A percentile compares a stretch with the other conserved stretches of the same genome.
Conservation (phyloP, 1,284 basidiomycete genomes). For the Leccinum colubrinum region DNA sequence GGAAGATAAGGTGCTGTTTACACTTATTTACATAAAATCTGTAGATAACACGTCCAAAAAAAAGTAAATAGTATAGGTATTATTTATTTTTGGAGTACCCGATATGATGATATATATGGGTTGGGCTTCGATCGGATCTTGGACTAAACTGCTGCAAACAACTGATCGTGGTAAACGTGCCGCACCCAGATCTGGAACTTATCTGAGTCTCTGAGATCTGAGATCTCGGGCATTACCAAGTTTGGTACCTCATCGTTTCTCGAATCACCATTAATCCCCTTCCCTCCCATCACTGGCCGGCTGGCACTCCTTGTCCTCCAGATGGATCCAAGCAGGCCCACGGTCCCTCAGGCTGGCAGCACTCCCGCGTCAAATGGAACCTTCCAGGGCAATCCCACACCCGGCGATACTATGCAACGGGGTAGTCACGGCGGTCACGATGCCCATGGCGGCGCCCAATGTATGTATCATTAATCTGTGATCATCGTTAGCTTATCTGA, state of each 20-base stretch:
- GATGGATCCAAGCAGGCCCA: background rate
- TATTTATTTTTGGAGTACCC: too few species aligned
- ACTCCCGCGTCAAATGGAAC: background rate
- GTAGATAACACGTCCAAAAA: too few species aligned
- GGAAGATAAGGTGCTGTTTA: too few species aligned
- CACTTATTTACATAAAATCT: too few species aligned
- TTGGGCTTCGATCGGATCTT: too few species aligned
- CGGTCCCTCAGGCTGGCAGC: background rate
- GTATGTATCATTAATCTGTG: background rate
- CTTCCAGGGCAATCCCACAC: background rate
- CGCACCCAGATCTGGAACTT: too few species aligned
- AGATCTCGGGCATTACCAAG: background rate
- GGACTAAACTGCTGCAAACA: too few species aligned
- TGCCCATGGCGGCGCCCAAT: background rate
- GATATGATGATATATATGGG: too few species aligned
- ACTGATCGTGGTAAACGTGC: too few species aligned
- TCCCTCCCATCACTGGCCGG: background rate
- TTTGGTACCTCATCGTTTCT: background rate
- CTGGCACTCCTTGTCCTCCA: background rate
- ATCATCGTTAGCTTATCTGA: background rate
- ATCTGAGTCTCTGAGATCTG: background rate
- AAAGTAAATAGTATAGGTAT: too few species aligned
- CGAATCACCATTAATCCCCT: background rate
- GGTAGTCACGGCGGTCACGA: too few species aligned
- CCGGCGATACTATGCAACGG: too few species aligned